Base-by-base conservation (phyloP, 2,329 filamentous ascomycete species). In the Zymoseptoria pseudotritici region DNA sequence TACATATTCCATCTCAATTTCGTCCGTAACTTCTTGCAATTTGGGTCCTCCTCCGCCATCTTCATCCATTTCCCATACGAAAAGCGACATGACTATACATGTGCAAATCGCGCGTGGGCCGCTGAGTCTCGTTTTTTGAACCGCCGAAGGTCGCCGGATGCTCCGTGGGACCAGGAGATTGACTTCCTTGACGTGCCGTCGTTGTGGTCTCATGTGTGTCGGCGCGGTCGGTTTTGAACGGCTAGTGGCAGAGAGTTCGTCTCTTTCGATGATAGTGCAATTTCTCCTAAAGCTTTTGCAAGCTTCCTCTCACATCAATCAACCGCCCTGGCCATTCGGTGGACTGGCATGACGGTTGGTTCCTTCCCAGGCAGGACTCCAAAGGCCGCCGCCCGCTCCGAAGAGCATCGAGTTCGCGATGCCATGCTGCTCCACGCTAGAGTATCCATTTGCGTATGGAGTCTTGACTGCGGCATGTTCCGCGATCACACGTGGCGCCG, bases 371-470 rank as follows among this genome's bases (percentile, higher is more conserved):
- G 52, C 57, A 19, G 69, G 65, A 54, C 72, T 72, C 74, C 74
- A 79, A 4, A 74, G 72, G 60, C 73, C 74, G 26, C 68, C 68
- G 4, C 66, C 71, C 46, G 70, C 70, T 13, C 72, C 75, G 61
- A 78, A 79, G 5, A 78, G 67, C 31, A 78, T 8, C 76, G 75
- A 60, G 74, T 78, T 53, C 7, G 70, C 71, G 65, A 77, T 71
- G 51, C 69, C 72, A 19, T 72, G 70, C 13, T 68, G 63, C 46
- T 65, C 64, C 29, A 66, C 56, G 54, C 63, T 66, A 24, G 67
- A 69, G 4, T 58, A 58, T 46, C 36, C 36, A 21, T 56, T 57
- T 17, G 64, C 52, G 51, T 61, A 61, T 22, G 60, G 53, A 51
- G 64, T 57, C 19, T 61, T 50, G 21, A 58, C 54, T 19, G 61